Evolutionary conservation across 768 basidiomycete species (phyloP).

Genomic region (Pleurotus tuoliensis): DNA sequence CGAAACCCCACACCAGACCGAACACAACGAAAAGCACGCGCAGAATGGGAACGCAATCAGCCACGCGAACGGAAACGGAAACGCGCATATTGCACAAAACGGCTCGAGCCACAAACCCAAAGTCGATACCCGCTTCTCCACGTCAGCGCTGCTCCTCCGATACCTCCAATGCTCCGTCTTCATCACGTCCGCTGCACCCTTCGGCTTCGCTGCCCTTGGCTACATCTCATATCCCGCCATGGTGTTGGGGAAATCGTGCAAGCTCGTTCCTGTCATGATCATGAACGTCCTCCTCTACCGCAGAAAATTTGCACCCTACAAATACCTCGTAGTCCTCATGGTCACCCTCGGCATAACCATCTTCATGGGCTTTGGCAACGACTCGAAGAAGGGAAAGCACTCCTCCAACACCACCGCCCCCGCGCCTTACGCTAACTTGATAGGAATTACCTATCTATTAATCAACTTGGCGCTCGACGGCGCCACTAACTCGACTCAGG

Average conservation of each 20-base stretch:
- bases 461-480: slow-evolving; percentile 92
- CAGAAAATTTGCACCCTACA: slow-evolving; percentile 87
- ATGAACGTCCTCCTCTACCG: slow-evolving; percentile 97
- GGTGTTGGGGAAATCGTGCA: slow-evolving; percentile 98
- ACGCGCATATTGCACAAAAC: slow-evolving; percentile 18
- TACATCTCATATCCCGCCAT: slow-evolving; percentile 98
- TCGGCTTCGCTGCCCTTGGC: slow-evolving; percentile 91
- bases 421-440: slow-evolving; percentile 52
- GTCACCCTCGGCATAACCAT: slow-evolving; percentile 89
- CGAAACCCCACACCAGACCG: slow-evolving; percentile 15
- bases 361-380: slow-evolving; percentile 87
- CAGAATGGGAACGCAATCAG: slow-evolving; percentile 18
- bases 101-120: slow-evolving; percentile 22
- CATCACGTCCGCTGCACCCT: slow-evolving; percentile 89
- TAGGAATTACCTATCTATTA: slow-evolving; percentile 73
- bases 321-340: slow-evolving; percentile 92
- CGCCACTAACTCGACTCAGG: slow-evolving; percentile 92
- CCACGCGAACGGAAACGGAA: slow-evolving; percentile 21
- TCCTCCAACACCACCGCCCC: slow-evolving; percentile 32
- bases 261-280: slow-evolving; percentile 96
- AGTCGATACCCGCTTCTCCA: slow-evolving; percentile 27
- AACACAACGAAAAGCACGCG: slow-evolving; percentile 9
- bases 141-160: slow-evolving; percentile 53
- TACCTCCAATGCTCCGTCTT: slow-evolving; percentile 85
- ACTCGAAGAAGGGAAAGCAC: slow-evolving; percentile 15